Base-by-base conservation (phyloP, 2,329 filamentous ascomycete genomes). In the Xylaria sp. region DNA sequence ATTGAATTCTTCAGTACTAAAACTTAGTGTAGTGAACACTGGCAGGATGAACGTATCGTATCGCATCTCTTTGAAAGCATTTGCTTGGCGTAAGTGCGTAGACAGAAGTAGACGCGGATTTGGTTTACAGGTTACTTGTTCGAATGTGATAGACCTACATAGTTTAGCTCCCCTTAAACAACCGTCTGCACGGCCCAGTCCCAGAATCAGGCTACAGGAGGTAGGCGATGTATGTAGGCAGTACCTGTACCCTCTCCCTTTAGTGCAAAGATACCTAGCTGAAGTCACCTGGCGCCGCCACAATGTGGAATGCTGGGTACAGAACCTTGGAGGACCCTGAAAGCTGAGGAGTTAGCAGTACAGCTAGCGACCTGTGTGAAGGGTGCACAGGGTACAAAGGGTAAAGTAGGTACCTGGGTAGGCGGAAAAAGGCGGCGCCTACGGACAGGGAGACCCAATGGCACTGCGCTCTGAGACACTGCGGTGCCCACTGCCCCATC, bases 321-420 rank as follows among this genome's bases (percentile, higher is more conserved):
- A 59, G 36, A 60, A 61, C 32, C 46, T 36, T 50, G 46, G 34
- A 63, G 9, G 65, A 70, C 62, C 68, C 66, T 68, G 62, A 64
- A 52, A 62, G 56, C 62, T 66, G 63, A 70, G 20, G 4, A 60
- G 23, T 45, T 63, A 60, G 46, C 34, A 52, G 60, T 10, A 4
- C 30, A 25, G 53, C n/a, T 39, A 55, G 34, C 53, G 32, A 28
- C 34, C 34, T 57, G 52, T 55, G 23, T 7, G 28, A 13, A 55
- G 52, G 52, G 32, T 55, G 25, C 48, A 52, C 48, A 32, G 48
- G 15, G 25, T 52, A 36, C 48, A 53, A 28, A 28, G 48, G 30
- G 30, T 23, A 53, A 34, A 2, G 48, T 52, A 39, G 56, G 61
- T 57, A 55, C 45, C 25, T 58, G 46, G 46, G 23, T 28, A 64